Conservation (phyloP, 2,329 filamentous ascomycete species). For the Colletotrichum scovillei region DNA sequence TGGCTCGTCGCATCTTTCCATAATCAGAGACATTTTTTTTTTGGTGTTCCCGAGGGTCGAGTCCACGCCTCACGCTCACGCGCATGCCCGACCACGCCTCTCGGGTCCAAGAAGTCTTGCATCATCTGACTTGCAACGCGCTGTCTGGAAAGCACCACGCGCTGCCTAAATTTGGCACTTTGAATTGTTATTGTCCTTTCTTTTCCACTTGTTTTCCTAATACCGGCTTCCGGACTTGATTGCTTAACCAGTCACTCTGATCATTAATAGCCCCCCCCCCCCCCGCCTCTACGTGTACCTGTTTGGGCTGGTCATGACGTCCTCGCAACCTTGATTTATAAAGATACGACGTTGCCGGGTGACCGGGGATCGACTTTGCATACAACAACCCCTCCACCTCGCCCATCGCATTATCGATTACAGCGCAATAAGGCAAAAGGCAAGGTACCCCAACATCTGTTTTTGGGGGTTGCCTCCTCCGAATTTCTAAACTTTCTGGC, state of each 20-base stretch:
- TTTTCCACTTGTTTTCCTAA: not conserved
- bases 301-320: slow-evolving; percentile 23
- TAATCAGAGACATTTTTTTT: slow-evolving; percentile 20
- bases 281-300: slow-evolving; percentile 4
- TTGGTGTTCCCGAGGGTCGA: slow-evolving; percentile 19
- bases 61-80: slow-evolving; percentile 26
- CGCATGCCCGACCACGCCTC: not conserved
- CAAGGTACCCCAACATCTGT: not conserved
- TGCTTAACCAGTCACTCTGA: not conserved
- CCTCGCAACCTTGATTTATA: slow-evolving; percentile 31
- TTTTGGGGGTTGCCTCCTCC: not conserved
- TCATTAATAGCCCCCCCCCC: not conserved
- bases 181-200: not conserved
- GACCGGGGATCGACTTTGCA: slow-evolving; percentile 18
- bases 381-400: slow-evolving; percentile 18
- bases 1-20: slow-evolving; percentile 22
- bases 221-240: not conserved
- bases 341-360: slow-evolving; percentile 33
- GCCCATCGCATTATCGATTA: slow-evolving; percentile 1
- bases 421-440: not conserved
- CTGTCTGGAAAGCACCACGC: not conserved
- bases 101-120: not conserved
- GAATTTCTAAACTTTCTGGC: not conserved
- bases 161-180: not conserved
- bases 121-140: slow-evolving; percentile 27